Conservation (phyloP, 169 alveolate species). For the Cryptosporidium parvum region DNA sequence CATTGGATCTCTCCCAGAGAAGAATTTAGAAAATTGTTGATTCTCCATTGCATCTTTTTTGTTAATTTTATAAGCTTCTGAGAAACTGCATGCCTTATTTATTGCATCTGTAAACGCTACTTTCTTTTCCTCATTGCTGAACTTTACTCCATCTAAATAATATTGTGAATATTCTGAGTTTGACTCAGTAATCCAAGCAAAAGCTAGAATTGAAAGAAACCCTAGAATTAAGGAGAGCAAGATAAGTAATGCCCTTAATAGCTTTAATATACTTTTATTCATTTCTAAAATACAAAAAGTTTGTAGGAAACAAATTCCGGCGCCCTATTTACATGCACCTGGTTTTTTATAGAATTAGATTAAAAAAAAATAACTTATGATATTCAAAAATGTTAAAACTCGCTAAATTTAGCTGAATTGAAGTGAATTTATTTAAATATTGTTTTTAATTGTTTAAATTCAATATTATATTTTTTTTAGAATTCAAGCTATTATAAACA, state of each 20-base stretch:
- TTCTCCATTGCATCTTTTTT: slow-evolving; percentile 21
- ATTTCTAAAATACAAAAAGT: not conserved
- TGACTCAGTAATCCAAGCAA: slow-evolving; percentile 44
- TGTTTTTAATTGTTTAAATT: not conserved
- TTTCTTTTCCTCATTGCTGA: slow-evolving; percentile 18
- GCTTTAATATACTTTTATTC: slow-evolving; percentile 32
- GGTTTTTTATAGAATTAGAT: not conserved
- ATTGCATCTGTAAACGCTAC: slow-evolving; percentile 43
- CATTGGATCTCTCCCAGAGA: slow-evolving; percentile 23
- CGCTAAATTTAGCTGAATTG: not conserved
- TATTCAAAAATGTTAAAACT: not conserved
- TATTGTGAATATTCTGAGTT: slow-evolving; percentile 24
- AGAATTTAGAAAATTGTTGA: slow-evolving; percentile 22
- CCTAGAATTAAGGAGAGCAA: slow-evolving; percentile 45
- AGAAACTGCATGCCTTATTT: slow-evolving; percentile 60
- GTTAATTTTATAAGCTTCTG: slow-evolving; percentile 55
- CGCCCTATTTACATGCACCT: slow-evolving; percentile 23
- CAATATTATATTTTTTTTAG: too few relatives aligned
- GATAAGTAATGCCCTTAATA: slow-evolving; percentile 27
- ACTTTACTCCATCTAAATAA: slow-evolving; percentile 61
- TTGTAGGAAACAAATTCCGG: not conserved
- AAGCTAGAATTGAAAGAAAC: not conserved
- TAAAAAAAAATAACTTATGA: not conserved
- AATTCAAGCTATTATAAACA: not conserved
- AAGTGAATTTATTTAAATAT: too few relatives aligned